A percentile compares a stretch with the other conserved stretches of the same genome.
These are phyloP conservation scores for Quercus suber DNA, from an alignment of 306 rosid genomes.

Conservation along the genomic window DNA sequence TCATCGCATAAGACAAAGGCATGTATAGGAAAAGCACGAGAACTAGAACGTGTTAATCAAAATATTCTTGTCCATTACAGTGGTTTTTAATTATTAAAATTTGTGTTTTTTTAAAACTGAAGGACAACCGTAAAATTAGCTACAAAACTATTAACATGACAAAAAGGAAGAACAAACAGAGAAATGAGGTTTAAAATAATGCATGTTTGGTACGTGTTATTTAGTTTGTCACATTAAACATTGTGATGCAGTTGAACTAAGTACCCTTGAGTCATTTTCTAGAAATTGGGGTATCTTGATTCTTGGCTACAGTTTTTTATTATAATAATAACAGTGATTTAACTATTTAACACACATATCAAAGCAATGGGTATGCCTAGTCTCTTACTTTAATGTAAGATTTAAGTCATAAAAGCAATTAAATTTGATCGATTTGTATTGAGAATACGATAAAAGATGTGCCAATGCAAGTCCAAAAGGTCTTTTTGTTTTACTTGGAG, in stretches of 20 bases:
- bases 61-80: slow-evolving; percentile 14
- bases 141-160: background rate
- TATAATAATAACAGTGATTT: background rate
- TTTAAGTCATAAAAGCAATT: background rate
- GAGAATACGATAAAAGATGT: background rate
- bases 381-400: background rate
- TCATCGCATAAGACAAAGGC: slow-evolving; percentile 23
- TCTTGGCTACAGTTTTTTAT: background rate
- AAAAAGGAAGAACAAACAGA: background rate
- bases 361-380: background rate
- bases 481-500: slow-evolving; percentile 16
- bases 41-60: slow-evolving; percentile 16
- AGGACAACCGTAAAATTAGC: background rate
- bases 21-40: background rate
- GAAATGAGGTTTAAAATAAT: background rate
- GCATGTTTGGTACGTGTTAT: no score
- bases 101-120: background rate
- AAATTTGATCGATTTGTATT: background rate
- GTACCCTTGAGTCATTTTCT: no score
- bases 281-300: background rate
- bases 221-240: no score
- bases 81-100: background rate
- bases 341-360: slow-evolving; percentile 6
- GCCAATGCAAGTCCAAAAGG: slow-evolving; percentile 37
- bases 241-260: no score